phyloP scores from a whole-genome alignment of 2,329 filamentous ascomycete genomes.

The Exophiala spinifera region DNA sequence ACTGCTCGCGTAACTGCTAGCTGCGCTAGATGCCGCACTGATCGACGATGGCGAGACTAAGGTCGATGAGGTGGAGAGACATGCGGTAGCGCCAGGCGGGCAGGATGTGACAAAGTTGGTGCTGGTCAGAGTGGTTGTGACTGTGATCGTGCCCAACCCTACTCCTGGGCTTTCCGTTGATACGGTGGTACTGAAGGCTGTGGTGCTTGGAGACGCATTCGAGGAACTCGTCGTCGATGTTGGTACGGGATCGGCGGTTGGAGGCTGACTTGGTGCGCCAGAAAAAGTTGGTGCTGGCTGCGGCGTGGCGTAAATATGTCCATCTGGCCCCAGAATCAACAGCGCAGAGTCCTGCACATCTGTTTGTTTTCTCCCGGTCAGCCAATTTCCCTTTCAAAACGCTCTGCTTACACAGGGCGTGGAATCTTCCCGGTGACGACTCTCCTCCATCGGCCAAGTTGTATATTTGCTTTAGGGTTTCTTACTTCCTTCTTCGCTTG shows the following conservation, averaged over 20 bases:
- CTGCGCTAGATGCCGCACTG: background rate
- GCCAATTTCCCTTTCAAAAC: background rate
- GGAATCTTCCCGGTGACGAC: no score
- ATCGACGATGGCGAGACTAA: background rate
- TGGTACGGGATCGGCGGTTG: constrained; percentile 14
- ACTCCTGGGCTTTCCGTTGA: background rate
- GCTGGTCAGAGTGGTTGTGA: constrained; percentile 13
- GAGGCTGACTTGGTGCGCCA: constrained; percentile 18
- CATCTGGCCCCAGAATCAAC: constrained; percentile 17
- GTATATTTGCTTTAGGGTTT: background rate
- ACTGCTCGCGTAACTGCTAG: background rate
- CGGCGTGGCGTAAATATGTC: constrained; percentile 20
- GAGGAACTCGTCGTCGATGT: constrained; percentile 6
- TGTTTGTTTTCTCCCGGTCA: background rate
- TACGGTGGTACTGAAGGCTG: background rate
- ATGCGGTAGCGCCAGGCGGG: background rate
- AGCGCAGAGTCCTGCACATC: constrained; percentile 22
- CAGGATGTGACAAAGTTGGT: constrained; percentile 15
- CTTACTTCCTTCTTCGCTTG: constrained; percentile 23
- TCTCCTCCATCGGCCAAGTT: background rate
- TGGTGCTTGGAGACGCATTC: background rate
- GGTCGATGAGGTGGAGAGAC: background rate
- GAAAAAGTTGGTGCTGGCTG: constrained; percentile 15
- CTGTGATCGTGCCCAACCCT: constrained; percentile 1
- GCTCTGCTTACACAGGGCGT: no score